phyloP scores from a whole-genome alignment of 495 filamentous ascomycete genomes.

The Penicillium paxilli region DNA sequence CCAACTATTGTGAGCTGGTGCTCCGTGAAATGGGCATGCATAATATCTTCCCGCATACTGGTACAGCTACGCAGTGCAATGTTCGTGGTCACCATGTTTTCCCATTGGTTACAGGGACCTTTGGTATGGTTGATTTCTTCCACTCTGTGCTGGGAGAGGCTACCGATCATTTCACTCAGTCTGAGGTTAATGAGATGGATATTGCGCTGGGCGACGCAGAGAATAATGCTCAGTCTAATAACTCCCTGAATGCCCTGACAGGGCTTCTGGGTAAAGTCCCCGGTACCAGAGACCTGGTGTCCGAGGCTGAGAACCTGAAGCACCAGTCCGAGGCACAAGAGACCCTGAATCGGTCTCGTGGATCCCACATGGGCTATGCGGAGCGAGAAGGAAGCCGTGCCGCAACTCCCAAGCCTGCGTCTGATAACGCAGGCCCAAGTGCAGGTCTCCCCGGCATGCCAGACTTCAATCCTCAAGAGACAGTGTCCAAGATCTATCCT shows the following conservation, averaged over 20 bases:
- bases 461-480: conserved; percentile 80
- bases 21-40: conserved; percentile 81
- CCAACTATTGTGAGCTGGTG: conserved; percentile 88
- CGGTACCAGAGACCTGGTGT: conserved; percentile 71
- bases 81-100: conserved; percentile 73
- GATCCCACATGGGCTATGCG: conserved; percentile 35
- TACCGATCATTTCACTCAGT: conserved; percentile 92
- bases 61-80: conserved; percentile 70
- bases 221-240: conserved; percentile 43
- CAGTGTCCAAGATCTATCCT: conserved; percentile 83
- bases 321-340: conserved; percentile 73
- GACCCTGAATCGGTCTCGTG: conserved; percentile 51
- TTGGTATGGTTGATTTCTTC: conserved; percentile 94
- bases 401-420: conserved; percentile 18
- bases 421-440: conserved; percentile 34
- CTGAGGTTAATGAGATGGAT: conserved; percentile 89
- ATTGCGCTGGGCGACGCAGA: conserved; percentile 65
- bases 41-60: conserved; percentile 84
- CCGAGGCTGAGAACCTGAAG: conserved; percentile 76
- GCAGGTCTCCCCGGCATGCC: conserved; percentile 69
- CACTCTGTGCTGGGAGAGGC: conserved; percentile 97
- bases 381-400: conserved; percentile 16
- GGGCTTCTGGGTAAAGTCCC: conserved; percentile 76
- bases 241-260: conserved; percentile 58
- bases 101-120: conserved; percentile 85